A percentile compares a stretch with the other conserved stretches of the same genome.
Conservation (phyloP, 2,329 filamentous ascomycete species). For the Chalaropsis thielavioides region DNA sequence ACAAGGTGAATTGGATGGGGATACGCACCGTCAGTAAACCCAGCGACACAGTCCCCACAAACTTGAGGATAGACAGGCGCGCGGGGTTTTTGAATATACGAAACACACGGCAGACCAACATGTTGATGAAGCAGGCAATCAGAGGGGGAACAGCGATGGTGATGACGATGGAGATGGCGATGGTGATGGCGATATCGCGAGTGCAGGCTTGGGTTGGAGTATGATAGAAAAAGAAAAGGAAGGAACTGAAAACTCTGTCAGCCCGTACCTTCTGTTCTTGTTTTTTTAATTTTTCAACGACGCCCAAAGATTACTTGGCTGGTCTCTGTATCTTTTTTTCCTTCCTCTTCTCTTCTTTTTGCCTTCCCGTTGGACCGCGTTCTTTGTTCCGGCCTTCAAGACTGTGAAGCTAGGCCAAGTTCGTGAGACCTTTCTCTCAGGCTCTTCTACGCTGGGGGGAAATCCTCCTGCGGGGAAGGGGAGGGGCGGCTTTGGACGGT, state of each 20-base stretch:
- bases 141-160: neutral
- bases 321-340: neutral
- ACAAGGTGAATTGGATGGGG: neutral
- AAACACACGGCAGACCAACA: constrained; percentile 17
- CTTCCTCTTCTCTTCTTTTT: neutral
- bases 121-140: neutral
- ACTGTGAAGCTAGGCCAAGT: neutral
- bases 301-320: neutral
- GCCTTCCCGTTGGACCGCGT: neutral
- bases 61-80: constrained; percentile 69
- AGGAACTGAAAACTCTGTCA: constrained; percentile 2
- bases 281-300: too few relatives aligned
- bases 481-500: neutral
- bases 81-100: constrained; percentile 44
- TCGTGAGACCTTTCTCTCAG: neutral
- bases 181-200: neutral
- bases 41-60: constrained; percentile 79
- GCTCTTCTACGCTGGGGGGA: too few relatives aligned
- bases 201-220: neutral
- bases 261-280: neutral
- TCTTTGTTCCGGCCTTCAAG: neutral
- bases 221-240: neutral
- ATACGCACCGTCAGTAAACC: constrained; percentile 70
- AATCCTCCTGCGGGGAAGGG: neutral
- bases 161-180: neutral